phyloP scores from a whole-genome alignment of 2,329 filamentous ascomycete genomes.

The Arthrobotrys conoides region DNA sequence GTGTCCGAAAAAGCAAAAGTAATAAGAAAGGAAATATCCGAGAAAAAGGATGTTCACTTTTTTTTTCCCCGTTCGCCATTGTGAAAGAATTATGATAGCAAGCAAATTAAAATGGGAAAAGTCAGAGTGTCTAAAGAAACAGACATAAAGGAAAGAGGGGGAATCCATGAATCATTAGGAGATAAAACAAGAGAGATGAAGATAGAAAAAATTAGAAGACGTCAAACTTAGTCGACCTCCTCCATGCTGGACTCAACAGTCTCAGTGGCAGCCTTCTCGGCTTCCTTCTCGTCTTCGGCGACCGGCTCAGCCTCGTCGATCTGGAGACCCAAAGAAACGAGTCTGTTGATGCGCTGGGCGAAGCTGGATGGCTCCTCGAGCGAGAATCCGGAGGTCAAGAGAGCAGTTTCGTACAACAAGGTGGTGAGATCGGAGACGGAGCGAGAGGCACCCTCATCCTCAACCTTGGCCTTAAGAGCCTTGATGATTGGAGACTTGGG shows the following conservation, averaged over 20 bases:
- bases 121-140: constrained; percentile 26
- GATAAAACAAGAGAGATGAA: constrained; percentile 2
- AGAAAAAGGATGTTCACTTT: constrained; percentile 59
- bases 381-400: constrained; percentile 98
- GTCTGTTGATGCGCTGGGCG: constrained; percentile 99
- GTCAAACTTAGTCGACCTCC: constrained; percentile 88
- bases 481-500: constrained; percentile 97
- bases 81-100: constrained; percentile 40
- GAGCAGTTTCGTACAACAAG: constrained; percentile 98
- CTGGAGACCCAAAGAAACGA: constrained; percentile 96
- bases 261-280: constrained; percentile 72
- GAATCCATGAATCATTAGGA: constrained; percentile 45
- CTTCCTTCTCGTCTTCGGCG: constrained; percentile 72
- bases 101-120: constrained; percentile 41
- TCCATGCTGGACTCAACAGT: constrained; percentile 97
- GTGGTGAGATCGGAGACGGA: constrained; percentile 99
- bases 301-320: constrained; percentile 88
- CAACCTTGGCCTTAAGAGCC: constrained; percentile 99
- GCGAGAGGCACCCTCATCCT: constrained; percentile 95
- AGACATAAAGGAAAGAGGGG: constrained; percentile 38
- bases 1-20: constrained; percentile 23
- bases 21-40: constrained; percentile 40
- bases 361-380: constrained; percentile 99
- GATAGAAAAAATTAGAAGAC: constrained; percentile 8
- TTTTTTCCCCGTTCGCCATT: constrained; percentile 58